A percentile compares a stretch with the other conserved stretches of the same genome.
Conservation (phyloP, 192 early-diverging fungal species). For the Haplosporangium gracile region DNA sequence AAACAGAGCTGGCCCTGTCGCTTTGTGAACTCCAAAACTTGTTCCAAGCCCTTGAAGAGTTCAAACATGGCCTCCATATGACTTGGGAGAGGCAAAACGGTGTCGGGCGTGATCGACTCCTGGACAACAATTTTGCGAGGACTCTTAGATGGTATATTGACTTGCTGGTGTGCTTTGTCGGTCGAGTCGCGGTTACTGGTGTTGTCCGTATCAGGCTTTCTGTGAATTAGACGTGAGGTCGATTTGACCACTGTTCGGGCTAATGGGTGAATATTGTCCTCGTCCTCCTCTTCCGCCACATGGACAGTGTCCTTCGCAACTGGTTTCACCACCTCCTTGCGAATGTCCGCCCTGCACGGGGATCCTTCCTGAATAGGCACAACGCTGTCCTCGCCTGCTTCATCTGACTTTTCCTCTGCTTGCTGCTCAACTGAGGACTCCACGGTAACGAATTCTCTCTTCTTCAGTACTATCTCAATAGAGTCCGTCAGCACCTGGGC, state of each 20-base stretch:
- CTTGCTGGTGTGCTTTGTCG: neutral
- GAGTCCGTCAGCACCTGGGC: neutral
- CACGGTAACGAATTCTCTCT: neutral
- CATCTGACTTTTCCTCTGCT: neutral
- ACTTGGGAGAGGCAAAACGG: slow-evolving; percentile 27
- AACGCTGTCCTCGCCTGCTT: neutral
- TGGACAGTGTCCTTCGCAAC: slow-evolving; percentile 8
- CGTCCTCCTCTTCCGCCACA: slow-evolving; percentile 9
- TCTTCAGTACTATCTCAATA: neutral
- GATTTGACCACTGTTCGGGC: slow-evolving; percentile 40
- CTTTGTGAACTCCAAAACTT: slow-evolving; percentile 19
- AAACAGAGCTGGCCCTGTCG: slow-evolving; percentile 38
- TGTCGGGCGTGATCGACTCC: neutral
- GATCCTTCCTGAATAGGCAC: neutral
- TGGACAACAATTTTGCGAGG: neutral
- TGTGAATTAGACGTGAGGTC: neutral
- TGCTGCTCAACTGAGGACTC: neutral
- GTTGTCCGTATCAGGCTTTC: neutral
- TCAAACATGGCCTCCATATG: slow-evolving; percentile 22
- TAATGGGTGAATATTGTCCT: slow-evolving; percentile 37
- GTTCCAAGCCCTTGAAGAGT: slow-evolving; percentile 39
- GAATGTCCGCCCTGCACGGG: neutral
- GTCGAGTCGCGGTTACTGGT: neutral
- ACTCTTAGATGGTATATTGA: slow-evolving; percentile 14
- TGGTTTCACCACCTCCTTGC: neutral